Base-by-base conservation (phyloP, 768 basidiomycete genomes). In the Lactarius psammicola region DNA sequence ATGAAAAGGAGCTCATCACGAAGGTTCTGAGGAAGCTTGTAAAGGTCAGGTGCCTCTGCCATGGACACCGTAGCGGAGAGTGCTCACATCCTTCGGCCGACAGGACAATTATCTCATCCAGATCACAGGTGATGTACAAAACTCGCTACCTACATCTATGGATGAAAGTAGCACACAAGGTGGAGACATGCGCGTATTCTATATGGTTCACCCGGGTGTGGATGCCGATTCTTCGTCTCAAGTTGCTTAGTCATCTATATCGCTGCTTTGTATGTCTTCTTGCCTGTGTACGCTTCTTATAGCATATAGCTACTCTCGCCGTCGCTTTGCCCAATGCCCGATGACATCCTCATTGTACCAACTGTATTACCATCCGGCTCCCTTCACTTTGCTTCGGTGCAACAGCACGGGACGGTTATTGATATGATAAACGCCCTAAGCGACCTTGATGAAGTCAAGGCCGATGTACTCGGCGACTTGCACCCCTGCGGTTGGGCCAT, bases 21-120 rank as follows among this genome's bases (percentile, higher is more conserved):
- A 99, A 98, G 78, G 87, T 97, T 72, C 76, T 99, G 69, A 84
- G 80, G 71, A 95, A 93, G 76, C 79, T 99, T 62, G 90, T 95
- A 69, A 96, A 95, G 87, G 95, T 95, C 66, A 62, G 81, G 71
- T 46, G 23, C 61, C 8, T 42, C 17, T 13, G 7, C 15, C 10
- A 31, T 54, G 26, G 38, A 54, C 56, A 33, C 53, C 20, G 7
- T 4, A 13, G 57, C 17, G 51, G 31, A 23, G 33, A 49, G 20
- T 51, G 51, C 40, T 62, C 64, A 62, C 60, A 62, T 20, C 1
- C n/a, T 51, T 49, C 20, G 46, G 54, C 23, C 46, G 38, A 42
- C 71, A 95, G 92, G 93, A 95, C 71, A 87, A 87, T 70, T 96
- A 87, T 75, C 80, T 98, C 23, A 79, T 98, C 7, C 92, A 93